Conservation (phyloP, 148 eudicot species). For the Linanthus parryae region DNA sequence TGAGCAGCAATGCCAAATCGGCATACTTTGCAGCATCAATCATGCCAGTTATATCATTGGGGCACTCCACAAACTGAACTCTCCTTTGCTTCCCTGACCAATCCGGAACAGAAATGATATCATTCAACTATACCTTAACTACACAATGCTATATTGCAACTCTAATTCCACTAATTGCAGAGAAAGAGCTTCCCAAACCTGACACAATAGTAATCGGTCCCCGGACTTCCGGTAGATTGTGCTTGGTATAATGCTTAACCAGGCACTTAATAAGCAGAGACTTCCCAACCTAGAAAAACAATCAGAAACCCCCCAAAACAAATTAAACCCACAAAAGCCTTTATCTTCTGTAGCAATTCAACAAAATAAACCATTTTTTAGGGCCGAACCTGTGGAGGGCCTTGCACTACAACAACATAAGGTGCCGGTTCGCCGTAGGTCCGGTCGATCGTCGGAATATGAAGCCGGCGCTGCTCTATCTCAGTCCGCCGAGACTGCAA, state of each 20-base stretch:
- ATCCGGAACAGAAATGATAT: not conserved
- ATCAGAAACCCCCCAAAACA: not conserved
- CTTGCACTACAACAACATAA: slow-evolving; percentile 81
- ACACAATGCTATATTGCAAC: not conserved
- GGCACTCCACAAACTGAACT: slow-evolving; percentile 90
- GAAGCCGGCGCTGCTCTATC: slow-evolving; percentile 89
- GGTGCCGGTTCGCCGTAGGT: slow-evolving; percentile 72
- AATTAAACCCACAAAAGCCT: too few relatives aligned
- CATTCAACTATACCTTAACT: slow-evolving; percentile 2
- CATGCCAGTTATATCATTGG: slow-evolving; percentile 95
- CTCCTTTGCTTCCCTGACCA: slow-evolving; percentile 76
- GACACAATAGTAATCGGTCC: slow-evolving; percentile 88
- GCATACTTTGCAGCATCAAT: slow-evolving; percentile 94
- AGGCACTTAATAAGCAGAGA: slow-evolving; percentile 79
- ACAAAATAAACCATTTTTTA: not conserved
- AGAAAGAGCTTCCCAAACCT: slow-evolving; percentile 35
- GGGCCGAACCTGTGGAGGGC: slow-evolving; percentile 66
- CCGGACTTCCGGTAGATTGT: slow-evolving; percentile 78
- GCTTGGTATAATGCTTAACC: slow-evolving; percentile 85
- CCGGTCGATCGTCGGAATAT: slow-evolving; percentile 74
- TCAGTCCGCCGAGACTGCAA: slow-evolving; percentile 59
- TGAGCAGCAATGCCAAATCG: slow-evolving; percentile 81
- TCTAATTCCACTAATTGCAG: not conserved
- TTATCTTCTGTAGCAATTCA: too few relatives aligned
- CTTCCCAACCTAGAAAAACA: slow-evolving; percentile 65